Percentiles rank a stretch among this genome's conserved stretches.
Conservation (phyloP, 352 stramenopile genomes). For the Phytophthora parvispora region DNA sequence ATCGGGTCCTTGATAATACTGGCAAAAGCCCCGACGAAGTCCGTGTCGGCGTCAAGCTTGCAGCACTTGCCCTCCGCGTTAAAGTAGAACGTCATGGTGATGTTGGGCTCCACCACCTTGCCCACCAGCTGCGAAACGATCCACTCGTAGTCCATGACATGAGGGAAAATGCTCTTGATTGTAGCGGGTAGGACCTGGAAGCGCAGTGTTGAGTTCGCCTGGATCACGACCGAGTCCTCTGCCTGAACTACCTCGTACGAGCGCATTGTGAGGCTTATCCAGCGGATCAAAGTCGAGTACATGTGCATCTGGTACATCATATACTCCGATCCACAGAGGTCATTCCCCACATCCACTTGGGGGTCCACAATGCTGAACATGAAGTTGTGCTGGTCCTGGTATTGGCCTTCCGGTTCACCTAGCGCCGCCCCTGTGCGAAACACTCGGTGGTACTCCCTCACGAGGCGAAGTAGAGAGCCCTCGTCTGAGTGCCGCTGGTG, state of each 20-base stretch:
- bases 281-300: constrained; percentile 48
- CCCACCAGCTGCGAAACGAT: constrained; percentile 44
- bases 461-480: constrained; percentile 33
- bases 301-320: constrained; percentile 46
- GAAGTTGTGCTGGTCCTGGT: constrained; percentile 31
- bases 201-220: not conserved
- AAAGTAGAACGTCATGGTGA: constrained; percentile 40
- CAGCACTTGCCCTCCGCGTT: constrained; percentile 22
- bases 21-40: constrained; percentile 42
- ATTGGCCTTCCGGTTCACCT: not conserved
- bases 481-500: constrained; percentile 25
- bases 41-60: constrained; percentile 21
- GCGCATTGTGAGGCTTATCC: constrained; percentile 32
- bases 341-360: constrained; percentile 38
- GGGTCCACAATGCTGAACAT: constrained; percentile 37
- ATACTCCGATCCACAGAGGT: constrained; percentile 27
- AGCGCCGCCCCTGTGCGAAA: constrained; percentile 25
- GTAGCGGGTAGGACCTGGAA: constrained; percentile 3
- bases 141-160: constrained; percentile 30
- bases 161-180: constrained; percentile 11
- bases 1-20: constrained; percentile 30
- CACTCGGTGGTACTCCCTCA: constrained; percentile 35
- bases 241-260: constrained; percentile 17
- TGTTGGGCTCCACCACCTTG: constrained; percentile 18
- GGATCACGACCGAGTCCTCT: constrained; percentile 9